Evolutionary conservation across 1,284 basidiomycete genomes (phyloP).

Genomic region (Mycena sp.): DNA sequence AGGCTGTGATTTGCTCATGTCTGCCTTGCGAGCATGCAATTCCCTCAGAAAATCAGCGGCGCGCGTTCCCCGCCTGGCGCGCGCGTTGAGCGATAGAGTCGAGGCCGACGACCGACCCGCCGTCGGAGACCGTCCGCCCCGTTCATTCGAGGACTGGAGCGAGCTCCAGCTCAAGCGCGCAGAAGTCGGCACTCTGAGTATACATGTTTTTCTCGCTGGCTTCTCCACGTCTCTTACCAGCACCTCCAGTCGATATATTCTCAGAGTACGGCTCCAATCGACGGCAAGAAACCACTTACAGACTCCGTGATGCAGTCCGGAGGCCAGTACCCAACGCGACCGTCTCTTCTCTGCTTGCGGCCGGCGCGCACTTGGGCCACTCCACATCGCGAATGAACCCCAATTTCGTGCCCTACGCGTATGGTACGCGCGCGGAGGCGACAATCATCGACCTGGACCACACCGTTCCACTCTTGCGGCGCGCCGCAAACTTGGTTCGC

Average conservation of each 20-base stretch:
- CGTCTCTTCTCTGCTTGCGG: slow-evolving; percentile 90
- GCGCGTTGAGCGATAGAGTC: slow-evolving; percentile 17
- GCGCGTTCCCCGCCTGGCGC: slow-evolving; percentile 22
- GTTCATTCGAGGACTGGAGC: slow-evolving; percentile 70
- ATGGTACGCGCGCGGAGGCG: slow-evolving; percentile 90
- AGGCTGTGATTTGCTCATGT: not conserved
- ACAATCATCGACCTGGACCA: slow-evolving; percentile 97
- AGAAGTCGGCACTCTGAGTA: slow-evolving; percentile 64
- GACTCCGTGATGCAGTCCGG: slow-evolving; percentile 79
- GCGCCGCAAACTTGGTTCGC: slow-evolving; percentile 89
- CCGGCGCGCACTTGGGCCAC: slow-evolving; percentile 96
- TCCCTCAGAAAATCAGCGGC: slow-evolving; percentile 8
- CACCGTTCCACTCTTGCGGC: slow-evolving; percentile 91
- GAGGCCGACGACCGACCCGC: not conserved
- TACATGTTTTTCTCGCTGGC: slow-evolving; percentile 43
- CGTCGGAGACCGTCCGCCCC: slow-evolving; percentile 21
- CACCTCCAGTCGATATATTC: slow-evolving; percentile 69
- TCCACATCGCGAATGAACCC: slow-evolving; percentile 85
- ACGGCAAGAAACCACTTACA: slow-evolving; percentile 76
- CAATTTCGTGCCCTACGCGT: slow-evolving; percentile 93
- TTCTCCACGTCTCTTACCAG: slow-evolving; percentile 34
- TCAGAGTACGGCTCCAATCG: slow-evolving; percentile 83
- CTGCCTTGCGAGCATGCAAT: not conserved
- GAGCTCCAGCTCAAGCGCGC: slow-evolving; percentile 69
- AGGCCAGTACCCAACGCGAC: slow-evolving; percentile 78